Conservation (phyloP, 2,329 filamentous ascomycete species). For the Aspergillus neotritici region DNA sequence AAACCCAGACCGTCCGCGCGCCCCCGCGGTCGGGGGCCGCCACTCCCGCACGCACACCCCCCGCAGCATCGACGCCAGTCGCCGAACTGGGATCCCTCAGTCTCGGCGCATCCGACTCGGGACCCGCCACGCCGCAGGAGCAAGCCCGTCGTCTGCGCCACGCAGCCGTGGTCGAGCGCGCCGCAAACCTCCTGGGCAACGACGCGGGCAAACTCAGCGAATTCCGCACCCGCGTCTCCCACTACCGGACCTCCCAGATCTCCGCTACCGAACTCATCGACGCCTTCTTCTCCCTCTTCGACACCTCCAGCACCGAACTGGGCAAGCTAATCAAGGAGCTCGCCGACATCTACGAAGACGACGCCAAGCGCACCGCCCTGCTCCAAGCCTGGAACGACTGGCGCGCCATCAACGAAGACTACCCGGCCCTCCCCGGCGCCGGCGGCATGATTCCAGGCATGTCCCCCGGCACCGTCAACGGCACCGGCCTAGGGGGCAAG, state of each 20-base stretch:
- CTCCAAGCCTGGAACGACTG: slow-evolving; percentile 89
- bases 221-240: slow-evolving; percentile 75
- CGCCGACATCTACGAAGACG: slow-evolving; percentile 85
- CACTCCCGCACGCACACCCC: slow-evolving; percentile 22
- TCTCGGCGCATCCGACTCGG: slow-evolving; percentile 34
- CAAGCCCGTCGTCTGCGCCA: slow-evolving; percentile 76
- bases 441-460: slow-evolving; percentile 59
- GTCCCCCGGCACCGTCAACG: slow-evolving; percentile 41
- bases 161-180: slow-evolving; percentile 77
- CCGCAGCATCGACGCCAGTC: slow-evolving; percentile 24
- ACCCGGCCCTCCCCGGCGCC: slow-evolving; percentile 76
- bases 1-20: slow-evolving; percentile 44
- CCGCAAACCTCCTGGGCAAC: slow-evolving; percentile 71
- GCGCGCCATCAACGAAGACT: slow-evolving; percentile 93
- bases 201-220: slow-evolving; percentile 66
- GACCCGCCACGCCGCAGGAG: slow-evolving; percentile 63
- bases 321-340: slow-evolving; percentile 88
- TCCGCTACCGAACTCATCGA: slow-evolving; percentile 75
- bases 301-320: slow-evolving; percentile 71
- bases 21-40: slow-evolving; percentile 32
- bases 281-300: slow-evolving; percentile 79
- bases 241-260: slow-evolving; percentile 65
- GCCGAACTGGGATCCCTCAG: slow-evolving; percentile 49
- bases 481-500: slow-evolving; percentile 56
- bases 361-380: slow-evolving; percentile 64